These are phyloP conservation scores for Xylariomycetidae sp. DNA, from an alignment of 2,329 filamentous ascomycete genomes.

Conservation along the genomic window DNA sequence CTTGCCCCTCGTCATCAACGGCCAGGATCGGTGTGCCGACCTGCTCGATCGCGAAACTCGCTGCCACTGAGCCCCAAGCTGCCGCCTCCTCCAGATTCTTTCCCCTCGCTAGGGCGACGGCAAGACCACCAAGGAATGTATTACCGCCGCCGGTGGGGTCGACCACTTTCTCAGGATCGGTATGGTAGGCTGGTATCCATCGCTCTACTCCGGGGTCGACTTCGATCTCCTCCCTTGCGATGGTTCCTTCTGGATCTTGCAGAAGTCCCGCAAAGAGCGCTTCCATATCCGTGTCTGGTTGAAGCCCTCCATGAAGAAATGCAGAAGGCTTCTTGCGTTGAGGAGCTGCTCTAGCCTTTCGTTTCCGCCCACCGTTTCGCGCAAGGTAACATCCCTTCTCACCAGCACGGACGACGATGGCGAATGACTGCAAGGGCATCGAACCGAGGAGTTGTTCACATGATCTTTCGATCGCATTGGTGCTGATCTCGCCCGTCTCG, in stretches of 20 bases:
- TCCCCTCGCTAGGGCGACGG: constrained; percentile 55
- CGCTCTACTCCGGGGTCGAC: constrained; percentile 60
- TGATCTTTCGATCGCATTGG: constrained; percentile 48
- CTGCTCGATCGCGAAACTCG: constrained; percentile 93
- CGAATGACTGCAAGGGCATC: constrained; percentile 61
- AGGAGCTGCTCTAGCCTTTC: constrained; percentile 23
- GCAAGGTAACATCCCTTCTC: constrained; percentile 67
- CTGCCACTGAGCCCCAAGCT: constrained; percentile 74
- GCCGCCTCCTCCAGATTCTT: constrained; percentile 64
- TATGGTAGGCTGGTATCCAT: constrained; percentile 78
- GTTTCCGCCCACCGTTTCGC: constrained; percentile 50
- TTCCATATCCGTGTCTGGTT: constrained; percentile 59
- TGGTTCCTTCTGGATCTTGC: constrained; percentile 46
- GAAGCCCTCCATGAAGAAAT: constrained; percentile 45
- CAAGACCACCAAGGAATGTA: constrained; percentile 67
- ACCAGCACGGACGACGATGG: constrained; percentile 66
- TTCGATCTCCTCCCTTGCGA: constrained; percentile 54
- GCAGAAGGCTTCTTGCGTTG: constrained; percentile 40
- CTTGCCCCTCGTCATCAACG: constrained; percentile 36
- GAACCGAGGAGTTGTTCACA: constrained; percentile 60
- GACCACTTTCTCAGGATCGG: constrained; percentile 53
- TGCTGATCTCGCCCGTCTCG: constrained; percentile 49
- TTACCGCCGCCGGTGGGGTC: constrained; percentile 96
- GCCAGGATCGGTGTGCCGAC: constrained; percentile 70
- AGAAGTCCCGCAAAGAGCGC: constrained; percentile 56